Evolutionary conservation across 495 filamentous ascomycete species (phyloP).

Genomic region (Friedmanniomyces simplex): DNA sequence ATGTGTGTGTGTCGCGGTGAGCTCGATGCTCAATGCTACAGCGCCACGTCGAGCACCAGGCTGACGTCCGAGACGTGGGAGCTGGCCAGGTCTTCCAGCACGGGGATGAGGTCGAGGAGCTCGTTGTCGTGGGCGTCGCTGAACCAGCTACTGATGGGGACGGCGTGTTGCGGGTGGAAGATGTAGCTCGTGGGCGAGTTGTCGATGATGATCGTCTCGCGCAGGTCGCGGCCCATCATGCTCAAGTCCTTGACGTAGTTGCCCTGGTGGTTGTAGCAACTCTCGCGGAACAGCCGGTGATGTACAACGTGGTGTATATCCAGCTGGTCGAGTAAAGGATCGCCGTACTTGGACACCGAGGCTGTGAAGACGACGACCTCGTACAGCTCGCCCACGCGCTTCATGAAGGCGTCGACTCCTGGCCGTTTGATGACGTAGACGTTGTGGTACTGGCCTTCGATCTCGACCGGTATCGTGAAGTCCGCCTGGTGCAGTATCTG

Average conservation of each 20-base stretch:
- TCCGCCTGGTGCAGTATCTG: conserved; percentile 97
- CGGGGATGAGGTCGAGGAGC: conserved; percentile 92
- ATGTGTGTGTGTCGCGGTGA: too few species aligned
- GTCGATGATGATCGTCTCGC: conserved; percentile 98
- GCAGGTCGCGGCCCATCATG: conserved; percentile 89
- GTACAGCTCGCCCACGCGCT: conserved; percentile 92
- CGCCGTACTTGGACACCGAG: conserved; percentile 98
- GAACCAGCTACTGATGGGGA: conserved; percentile 99
- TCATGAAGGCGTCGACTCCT: conserved; percentile 97
- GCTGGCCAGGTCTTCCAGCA: conserved; percentile 92
- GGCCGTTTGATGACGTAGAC: conserved; percentile 99
- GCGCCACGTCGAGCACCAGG: conserved; percentile 88
- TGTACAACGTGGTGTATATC: conserved; percentile 97
- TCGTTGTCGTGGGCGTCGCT: conserved; percentile 99
- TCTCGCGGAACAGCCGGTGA: conserved; percentile 92
- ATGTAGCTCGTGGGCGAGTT: conserved; percentile 99
- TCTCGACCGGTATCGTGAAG: conserved; percentile 98
- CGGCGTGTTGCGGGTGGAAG: conserved; percentile 97
- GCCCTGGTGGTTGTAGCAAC: conserved; percentile 98
- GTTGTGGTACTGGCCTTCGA: conserved; percentile 97
- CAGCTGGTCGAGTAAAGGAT: conserved; percentile 90
- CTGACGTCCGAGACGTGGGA: conserved; percentile 88
- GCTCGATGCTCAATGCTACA: conserved; percentile 38
- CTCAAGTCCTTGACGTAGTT: conserved; percentile 99
- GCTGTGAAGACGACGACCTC: conserved; percentile 98